phyloP scores from a whole-genome alignment of 1,284 basidiomycete genomes.

The Cystobasidium slooffiae region DNA sequence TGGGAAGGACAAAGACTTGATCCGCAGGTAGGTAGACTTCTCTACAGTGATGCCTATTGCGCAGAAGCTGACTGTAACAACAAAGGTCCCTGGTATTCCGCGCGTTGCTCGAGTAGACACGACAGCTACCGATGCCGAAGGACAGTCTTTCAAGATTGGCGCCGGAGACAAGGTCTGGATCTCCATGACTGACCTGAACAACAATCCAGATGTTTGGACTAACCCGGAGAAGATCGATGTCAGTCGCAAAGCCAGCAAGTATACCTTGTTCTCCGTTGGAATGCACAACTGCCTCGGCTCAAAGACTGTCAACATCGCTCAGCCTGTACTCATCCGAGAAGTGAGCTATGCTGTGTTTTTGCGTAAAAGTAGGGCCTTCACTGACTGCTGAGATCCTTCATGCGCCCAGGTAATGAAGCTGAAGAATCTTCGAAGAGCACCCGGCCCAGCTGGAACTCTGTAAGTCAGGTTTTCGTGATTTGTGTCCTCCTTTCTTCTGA shows the following conservation, averaged over 20 bases:
- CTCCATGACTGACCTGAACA: slow-evolving; percentile 33
- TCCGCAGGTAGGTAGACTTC: slow-evolving; percentile 30
- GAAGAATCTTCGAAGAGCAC: slow-evolving; percentile 63
- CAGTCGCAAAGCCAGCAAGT: slow-evolving; percentile 11
- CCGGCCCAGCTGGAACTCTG: slow-evolving; percentile 64
- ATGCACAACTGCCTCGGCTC: slow-evolving; percentile 41
- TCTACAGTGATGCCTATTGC: not conserved
- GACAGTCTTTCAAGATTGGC: slow-evolving; percentile 19
- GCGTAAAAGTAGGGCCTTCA: no score
- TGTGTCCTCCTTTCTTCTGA: no score
- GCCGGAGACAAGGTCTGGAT: slow-evolving; percentile 40
- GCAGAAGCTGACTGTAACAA: not conserved
- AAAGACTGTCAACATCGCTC: slow-evolving; percentile 28
- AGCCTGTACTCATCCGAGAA: slow-evolving; percentile 34
- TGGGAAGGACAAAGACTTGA: slow-evolving; percentile 47
- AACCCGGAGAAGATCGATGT: slow-evolving; percentile 41
- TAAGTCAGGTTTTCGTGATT: not conserved
- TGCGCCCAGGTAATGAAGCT: slow-evolving; percentile 57
- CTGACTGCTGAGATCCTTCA: no score
- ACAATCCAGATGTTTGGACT: slow-evolving; percentile 12
- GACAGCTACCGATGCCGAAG: slow-evolving; percentile 22
- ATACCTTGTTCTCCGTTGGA: slow-evolving; percentile 21
- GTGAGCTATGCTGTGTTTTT: not conserved
- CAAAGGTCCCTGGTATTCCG: slow-evolving; percentile 41
- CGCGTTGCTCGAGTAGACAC: slow-evolving; percentile 36